These are phyloP conservation scores for bread wheat (Triticum aestivum) DNA, from an alignment of 176 grass and related monocot species.

Conservation along the genomic window DNA sequence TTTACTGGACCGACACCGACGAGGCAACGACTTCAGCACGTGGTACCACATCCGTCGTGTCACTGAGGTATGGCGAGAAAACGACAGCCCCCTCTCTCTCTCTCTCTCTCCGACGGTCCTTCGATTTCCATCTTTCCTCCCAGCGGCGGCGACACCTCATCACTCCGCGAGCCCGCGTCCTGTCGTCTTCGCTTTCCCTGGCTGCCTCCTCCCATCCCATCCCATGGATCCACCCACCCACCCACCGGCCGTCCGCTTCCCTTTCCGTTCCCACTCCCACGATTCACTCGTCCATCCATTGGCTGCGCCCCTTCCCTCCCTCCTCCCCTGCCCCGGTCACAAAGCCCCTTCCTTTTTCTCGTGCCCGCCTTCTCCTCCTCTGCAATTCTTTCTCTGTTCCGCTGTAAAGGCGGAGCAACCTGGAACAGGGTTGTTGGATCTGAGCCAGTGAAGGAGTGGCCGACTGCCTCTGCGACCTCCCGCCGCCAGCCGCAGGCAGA, in stretches of 20 bases:
- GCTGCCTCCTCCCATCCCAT: neutral
- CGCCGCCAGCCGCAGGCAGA: constrained; percentile 8
- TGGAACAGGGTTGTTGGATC: constrained; percentile 24
- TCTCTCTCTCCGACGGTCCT: neutral
- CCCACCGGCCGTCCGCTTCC: neutral
- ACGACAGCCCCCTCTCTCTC: neutral
- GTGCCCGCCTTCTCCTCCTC: neutral
- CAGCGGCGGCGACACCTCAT: neutral
- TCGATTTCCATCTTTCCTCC: neutral
- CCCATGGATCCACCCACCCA: no score
- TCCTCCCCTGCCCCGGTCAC: neutral
- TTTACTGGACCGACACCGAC: no score
- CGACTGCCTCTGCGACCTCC: neutral
- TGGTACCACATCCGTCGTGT: no score
- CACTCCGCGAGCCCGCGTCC: neutral
- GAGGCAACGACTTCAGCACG: no score
- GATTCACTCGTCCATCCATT: neutral
- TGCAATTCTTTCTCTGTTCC: neutral
- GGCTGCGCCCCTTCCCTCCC: neutral
- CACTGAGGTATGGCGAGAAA: no score
- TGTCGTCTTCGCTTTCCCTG: neutral
- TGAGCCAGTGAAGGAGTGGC: neutral
- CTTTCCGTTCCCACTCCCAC: neutral
- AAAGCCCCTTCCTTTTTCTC: neutral
- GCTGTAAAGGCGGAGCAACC: constrained; percentile 16